Evolutionary conservation across 768 basidiomycete genomes (phyloP).

Genomic region (Trametopsis cervina): DNA sequence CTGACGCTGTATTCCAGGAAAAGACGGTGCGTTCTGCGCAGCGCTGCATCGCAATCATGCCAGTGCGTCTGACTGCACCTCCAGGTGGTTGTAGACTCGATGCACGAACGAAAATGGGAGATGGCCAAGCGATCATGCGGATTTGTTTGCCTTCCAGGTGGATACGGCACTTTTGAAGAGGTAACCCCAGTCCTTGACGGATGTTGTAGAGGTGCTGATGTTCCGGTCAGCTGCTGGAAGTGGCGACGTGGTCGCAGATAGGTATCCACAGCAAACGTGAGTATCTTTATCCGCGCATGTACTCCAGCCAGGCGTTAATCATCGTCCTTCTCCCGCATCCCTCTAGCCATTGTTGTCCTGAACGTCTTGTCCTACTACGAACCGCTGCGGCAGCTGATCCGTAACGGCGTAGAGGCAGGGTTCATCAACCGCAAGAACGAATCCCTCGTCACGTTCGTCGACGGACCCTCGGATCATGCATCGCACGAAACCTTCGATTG

Average conservation of each 20-base stretch:
- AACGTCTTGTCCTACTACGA: conserved; percentile 83
- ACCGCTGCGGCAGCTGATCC: conserved; percentile 71
- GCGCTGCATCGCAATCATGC: neutral
- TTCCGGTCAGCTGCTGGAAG: conserved; percentile 69
- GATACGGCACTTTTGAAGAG: conserved; percentile 95
- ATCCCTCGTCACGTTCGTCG: conserved; percentile 63
- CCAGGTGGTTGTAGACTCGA: conserved; percentile 68
- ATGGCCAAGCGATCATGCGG: conserved; percentile 80
- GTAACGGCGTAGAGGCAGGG: conserved; percentile 56
- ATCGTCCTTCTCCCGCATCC: conserved; percentile 1
- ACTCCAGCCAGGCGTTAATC: neutral
- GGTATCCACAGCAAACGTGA: conserved; percentile 81
- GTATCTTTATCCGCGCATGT: conserved; percentile 16
- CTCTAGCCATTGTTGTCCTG: conserved; percentile 72
- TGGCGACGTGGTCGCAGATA: conserved; percentile 90
- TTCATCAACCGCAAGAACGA: conserved; percentile 67
- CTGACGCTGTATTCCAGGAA: conserved; percentile 4
- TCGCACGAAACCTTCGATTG: conserved; percentile 66
- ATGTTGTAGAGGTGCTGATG: too few relatives aligned
- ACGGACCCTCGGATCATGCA: conserved; percentile 49
- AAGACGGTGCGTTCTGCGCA: conserved; percentile 1
- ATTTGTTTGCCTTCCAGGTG: conserved; percentile 88
- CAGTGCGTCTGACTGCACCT: neutral
- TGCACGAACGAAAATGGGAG: conserved; percentile 86
- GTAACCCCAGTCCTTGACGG: conserved; percentile 35